phyloP scores from a whole-genome alignment of 2,329 filamentous ascomycete genomes.

The Harringtonia aguacate region DNA sequence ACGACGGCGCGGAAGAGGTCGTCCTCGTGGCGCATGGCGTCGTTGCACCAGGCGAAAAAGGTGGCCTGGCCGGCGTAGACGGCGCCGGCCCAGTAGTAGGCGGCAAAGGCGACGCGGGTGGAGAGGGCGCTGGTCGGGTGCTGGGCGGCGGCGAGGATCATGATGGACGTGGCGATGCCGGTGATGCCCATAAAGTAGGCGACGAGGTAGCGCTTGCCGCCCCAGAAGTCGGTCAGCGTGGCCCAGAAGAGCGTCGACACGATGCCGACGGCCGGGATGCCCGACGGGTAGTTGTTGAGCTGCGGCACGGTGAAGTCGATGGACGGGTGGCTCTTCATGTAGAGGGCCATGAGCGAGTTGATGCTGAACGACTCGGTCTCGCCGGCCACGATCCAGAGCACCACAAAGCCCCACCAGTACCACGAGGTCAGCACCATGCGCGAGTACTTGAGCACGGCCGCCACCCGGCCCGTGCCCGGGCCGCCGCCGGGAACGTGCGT shows the following conservation, averaged over 20 bases:
- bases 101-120: conserved; percentile 47
- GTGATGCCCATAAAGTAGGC: conserved; percentile 58
- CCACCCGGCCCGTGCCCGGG: too few relatives aligned
- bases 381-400: conserved; percentile 60
- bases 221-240: conserved; percentile 53
- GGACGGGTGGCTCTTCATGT: conserved; percentile 36
- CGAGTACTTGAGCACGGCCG: conserved; percentile 34
- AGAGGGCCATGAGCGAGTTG: conserved; percentile 46
- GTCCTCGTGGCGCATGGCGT: conserved; percentile 54
- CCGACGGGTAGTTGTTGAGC: conserved; percentile 46
- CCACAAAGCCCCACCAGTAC: conserved; percentile 56
- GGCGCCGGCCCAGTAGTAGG: conserved; percentile 60
- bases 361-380: conserved; percentile 61
- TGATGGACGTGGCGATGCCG: conserved; percentile 47
- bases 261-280: conserved; percentile 45
- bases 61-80: conserved; percentile 65
- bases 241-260: conserved; percentile 58
- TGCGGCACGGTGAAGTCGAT: conserved; percentile 33
- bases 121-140: conserved; percentile 25
- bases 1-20: conserved; percentile 54
- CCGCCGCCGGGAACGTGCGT: conserved; percentile 6
- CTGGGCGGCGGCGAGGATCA: conserved; percentile 46
- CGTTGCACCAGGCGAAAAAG: conserved; percentile 69
- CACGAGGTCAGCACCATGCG: conserved; percentile 46
- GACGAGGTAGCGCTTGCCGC: conserved; percentile 49